Percentiles rank a stretch among this genome's conserved stretches.
phyloP scores from a whole-genome alignment of 768 basidiomycete genomes.

The Termitomyces sp. region DNA sequence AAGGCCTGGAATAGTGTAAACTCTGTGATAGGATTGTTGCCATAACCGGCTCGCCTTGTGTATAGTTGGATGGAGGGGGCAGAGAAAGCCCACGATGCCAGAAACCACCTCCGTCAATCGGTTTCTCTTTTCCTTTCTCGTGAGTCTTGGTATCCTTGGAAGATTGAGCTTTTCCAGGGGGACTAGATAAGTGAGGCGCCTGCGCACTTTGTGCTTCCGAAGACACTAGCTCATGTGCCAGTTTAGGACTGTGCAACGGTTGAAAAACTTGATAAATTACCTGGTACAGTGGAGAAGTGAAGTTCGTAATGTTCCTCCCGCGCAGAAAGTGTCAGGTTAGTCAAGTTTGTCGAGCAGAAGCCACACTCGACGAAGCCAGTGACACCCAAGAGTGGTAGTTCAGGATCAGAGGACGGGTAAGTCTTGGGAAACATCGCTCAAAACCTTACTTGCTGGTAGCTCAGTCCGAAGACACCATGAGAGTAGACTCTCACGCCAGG shows the following conservation, averaged over 20 bases:
- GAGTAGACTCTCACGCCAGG: too few species aligned
- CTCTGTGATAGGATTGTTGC: neutral
- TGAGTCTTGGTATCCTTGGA: neutral
- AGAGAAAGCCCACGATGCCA: constrained; percentile 50
- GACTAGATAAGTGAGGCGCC: neutral
- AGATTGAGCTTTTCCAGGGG: neutral
- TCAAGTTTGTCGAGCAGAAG: constrained; percentile 42
- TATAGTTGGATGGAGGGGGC: constrained; percentile 47
- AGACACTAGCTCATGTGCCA: neutral
- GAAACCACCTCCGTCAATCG: constrained; percentile 45
- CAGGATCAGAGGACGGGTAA: neutral
- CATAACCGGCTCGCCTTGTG: constrained; percentile 44
- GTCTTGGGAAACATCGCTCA: neutral
- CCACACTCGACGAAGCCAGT: constrained; percentile 32
- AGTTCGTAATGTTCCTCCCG: constrained; percentile 51
- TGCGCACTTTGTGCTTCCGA: neutral
- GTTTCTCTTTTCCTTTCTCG: constrained; percentile 6
- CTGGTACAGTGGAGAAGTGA: constrained; percentile 30
- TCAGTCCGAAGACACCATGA: neutral
- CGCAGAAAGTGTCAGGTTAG: constrained; percentile 25
- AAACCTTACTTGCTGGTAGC: too few species aligned
- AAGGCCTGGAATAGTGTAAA: constrained; percentile 37
- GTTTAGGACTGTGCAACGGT: neutral
- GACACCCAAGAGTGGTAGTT: constrained; percentile 2
- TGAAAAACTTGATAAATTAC: neutral